These are phyloP conservation scores for Tricholoma bakamatsutake DNA, from an alignment of 768 basidiomycete genomes.

Conservation along the genomic window DNA sequence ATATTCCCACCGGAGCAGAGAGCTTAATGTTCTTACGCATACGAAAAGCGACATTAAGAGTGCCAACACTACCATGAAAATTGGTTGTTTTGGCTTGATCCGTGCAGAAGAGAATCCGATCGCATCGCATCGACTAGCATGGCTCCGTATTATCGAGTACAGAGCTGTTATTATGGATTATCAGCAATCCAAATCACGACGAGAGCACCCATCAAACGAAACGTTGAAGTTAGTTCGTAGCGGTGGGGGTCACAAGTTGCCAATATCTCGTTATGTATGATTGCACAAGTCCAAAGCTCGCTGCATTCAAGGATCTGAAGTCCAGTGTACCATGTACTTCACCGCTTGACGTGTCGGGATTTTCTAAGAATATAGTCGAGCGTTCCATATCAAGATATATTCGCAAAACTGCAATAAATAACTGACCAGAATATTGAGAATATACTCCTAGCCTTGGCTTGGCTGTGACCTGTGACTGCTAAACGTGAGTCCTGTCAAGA, in stretches of 20 bases:
- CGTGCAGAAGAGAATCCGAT: neutral
- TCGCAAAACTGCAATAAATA: no score
- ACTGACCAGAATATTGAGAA: no score
- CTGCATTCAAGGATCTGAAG: neutral
- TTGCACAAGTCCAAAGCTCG: neutral
- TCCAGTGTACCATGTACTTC: neutral
- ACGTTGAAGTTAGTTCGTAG: neutral
- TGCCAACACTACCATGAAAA: neutral
- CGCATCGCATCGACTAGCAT: neutral
- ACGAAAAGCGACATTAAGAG: neutral
- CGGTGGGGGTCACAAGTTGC: slow-evolving; percentile 12
- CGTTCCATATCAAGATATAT: no score
- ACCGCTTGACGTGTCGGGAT: neutral
- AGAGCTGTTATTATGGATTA: no score
- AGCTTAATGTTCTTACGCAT: neutral
- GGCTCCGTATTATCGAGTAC: no score
- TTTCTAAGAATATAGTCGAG: neutral
- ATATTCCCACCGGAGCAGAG: neutral
- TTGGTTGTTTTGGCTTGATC: neutral
- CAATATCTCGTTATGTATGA: slow-evolving; percentile 9
- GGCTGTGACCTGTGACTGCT: no score
- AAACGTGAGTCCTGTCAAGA: no score
- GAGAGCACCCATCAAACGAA: neutral
- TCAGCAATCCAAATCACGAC: no score
- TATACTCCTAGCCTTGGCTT: no score